phyloP scores from a whole-genome alignment of 371 early-diverging fungal genomes.

The Mortierella sp. region DNA sequence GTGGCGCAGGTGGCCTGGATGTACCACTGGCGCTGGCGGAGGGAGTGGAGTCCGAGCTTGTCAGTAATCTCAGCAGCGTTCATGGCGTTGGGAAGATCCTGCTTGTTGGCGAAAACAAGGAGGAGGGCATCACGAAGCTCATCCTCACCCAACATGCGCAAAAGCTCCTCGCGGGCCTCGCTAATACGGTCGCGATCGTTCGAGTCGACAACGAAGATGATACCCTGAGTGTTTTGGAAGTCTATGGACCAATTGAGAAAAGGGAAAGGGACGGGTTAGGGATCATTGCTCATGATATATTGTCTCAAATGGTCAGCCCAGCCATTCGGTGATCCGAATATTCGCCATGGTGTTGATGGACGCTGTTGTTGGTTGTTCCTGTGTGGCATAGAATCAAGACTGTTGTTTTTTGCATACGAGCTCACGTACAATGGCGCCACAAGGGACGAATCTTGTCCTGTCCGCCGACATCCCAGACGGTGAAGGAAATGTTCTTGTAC shows the following conservation, averaged over 20 bases:
- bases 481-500: constrained; percentile 97
- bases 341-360: not conserved
- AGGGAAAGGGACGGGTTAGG: not conserved
- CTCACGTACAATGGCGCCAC: constrained; percentile 83
- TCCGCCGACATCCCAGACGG: constrained; percentile 98
- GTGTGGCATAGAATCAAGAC: not conserved
- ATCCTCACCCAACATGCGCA: constrained; percentile 91
- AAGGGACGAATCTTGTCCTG: constrained; percentile 96
- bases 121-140: constrained; percentile 88
- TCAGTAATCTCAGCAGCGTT: constrained; percentile 88
- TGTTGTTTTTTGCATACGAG: not conserved
- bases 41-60: constrained; percentile 84
- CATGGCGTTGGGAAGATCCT: constrained; percentile 93
- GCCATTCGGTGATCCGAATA: not conserved
- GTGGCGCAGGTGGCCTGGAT: constrained; percentile 96
- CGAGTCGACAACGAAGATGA: constrained; percentile 97
- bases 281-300: not conserved
- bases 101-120: constrained; percentile 93
- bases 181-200: constrained; percentile 92
- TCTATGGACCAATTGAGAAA: constrained; percentile 33
- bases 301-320: not conserved
- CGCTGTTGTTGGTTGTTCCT: not conserved
- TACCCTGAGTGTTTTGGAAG: constrained; percentile 91
- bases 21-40: constrained; percentile 91
- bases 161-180: constrained; percentile 90